Base-by-base conservation (phyloP, 1,284 basidiomycete species). In the Ustilago nuda region DNA sequence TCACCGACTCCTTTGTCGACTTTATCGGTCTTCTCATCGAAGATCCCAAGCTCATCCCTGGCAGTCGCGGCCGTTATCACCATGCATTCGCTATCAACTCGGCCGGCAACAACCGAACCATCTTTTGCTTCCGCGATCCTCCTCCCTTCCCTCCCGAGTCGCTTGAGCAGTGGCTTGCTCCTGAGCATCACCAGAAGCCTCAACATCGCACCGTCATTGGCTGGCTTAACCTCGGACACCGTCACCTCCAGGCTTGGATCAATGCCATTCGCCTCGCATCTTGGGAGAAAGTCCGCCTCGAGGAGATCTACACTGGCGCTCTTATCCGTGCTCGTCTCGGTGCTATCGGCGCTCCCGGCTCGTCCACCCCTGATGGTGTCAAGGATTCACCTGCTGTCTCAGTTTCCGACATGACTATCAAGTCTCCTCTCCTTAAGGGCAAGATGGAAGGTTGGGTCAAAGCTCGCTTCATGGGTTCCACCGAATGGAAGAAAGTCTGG, bases 291-390 rank as follows among this genome's bases (percentile, higher is more conserved):
- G 93, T 94, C 1, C 91, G 95, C 32, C 89, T 98, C 27, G 95
- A 98, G 86, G 96, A 98, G 87, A 94, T 99, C 67, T 99, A 99
- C 86, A 98, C 96, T 0, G 95, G 95, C 2, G 94, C 98, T 87
- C 88, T 98, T 52, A 81, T 85, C 52, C 90, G 86, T 91, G 90
- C 39, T 82, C 84, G 85, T 32, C 80, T 83, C 35, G 86, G 90
- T 88, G 80, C 78, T 87, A 62, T 77, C 54, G 70, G 59, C 15
- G 57, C 55, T 23, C 67, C 79, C 6, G 77, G 61, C 39, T 56
- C 60, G 3, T 12, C 33, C 9, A 58, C 65, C 8, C 61, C 72
- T 15, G 67, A 67, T 13, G 52, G 36, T 15, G 39, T 39, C 50
- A 78, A 80, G 54, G 68, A 74, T 11, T 5, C 71, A n/a, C n/a